Evolutionary conservation across 352 stramenopile genomes (phyloP).

Genomic region (Globisporangium nunn): DNA sequence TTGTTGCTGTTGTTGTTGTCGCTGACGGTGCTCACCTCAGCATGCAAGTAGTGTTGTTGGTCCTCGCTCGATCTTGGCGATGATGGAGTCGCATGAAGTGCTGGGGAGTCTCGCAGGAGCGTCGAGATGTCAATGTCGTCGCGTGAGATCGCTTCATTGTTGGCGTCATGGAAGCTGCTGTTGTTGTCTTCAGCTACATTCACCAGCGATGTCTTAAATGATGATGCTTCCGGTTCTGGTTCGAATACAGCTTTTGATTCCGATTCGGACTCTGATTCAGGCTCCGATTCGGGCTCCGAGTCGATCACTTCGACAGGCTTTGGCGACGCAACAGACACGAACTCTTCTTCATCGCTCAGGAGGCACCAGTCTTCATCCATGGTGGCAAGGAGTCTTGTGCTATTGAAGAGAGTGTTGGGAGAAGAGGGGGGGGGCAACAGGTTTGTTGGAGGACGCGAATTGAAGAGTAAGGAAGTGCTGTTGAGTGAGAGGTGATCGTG

Average conservation of each 20-base stretch:
- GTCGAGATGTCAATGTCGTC: slow-evolving; percentile 17
- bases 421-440: not conserved
- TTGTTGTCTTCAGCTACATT: too few species aligned
- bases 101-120: slow-evolving; percentile 18
- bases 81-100: not conserved
- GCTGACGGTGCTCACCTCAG: too few species aligned
- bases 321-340: slow-evolving; percentile 2
- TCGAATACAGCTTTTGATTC: not conserved
- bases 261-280: not conserved
- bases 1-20: not conserved
- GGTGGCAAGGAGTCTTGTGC: not conserved
- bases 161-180: not conserved
- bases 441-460: not conserved
- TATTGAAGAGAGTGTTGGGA: not conserved
- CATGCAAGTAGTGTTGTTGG: too few species aligned
- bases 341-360: slow-evolving; percentile 35
- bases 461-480: slow-evolving; percentile 2
- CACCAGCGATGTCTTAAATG: too few species aligned
- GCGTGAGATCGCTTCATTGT: slow-evolving; percentile 3
- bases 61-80: not conserved
- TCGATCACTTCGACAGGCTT: slow-evolving; percentile 11
- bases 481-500: not conserved
- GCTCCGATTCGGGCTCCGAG: slow-evolving; percentile 21
- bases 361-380: slow-evolving; percentile 59
- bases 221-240: too few species aligned